Percentiles rank a stretch among this genome's conserved stretches.
Evolutionary conservation across 805 yeast species (phyloP).

Genomic region (Wickerhamomyces rabaulensis): DNA sequence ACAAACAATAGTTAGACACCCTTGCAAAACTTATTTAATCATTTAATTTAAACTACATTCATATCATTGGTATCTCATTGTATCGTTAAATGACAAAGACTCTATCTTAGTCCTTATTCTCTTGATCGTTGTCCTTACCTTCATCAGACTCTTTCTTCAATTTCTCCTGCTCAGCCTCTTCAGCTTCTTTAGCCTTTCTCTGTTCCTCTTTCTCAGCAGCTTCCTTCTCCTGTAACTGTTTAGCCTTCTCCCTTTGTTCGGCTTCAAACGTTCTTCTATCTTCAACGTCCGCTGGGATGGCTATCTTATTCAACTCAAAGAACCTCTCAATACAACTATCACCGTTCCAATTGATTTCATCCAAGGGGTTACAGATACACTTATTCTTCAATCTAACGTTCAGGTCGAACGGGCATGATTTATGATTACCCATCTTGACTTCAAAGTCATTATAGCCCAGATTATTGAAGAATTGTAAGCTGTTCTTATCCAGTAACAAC

Average conservation of each 20-base stretch:
- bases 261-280: constrained; percentile 1
- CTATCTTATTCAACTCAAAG: constrained; percentile 30
- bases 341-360: constrained; percentile 65
- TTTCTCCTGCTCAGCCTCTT: constrained; percentile 3
- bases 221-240: neutral
- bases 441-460: constrained; percentile 65
- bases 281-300: constrained; percentile 11
- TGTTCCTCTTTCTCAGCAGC: constrained; percentile 5
- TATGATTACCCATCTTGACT: constrained; percentile 44
- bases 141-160: neutral
- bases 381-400: constrained; percentile 47
- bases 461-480: constrained; percentile 72
- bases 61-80: neutral
- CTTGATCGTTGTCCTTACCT: neutral
- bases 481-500: constrained; percentile 55
- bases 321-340: constrained; percentile 58
- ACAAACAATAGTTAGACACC: neutral
- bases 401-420: constrained; percentile 64
- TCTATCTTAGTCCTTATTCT: neutral
- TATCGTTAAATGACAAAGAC: neutral
- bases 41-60: neutral
- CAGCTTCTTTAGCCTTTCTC: constrained; percentile 7
- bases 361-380: constrained; percentile 71
- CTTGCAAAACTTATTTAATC: neutral
- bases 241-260: neutral